Percentiles rank a stretch among this genome's conserved stretches.
Evolutionary conservation across 108 stramenopile genomes (phyloP).

Genomic region (Poteriospumella lacustris): DNA sequence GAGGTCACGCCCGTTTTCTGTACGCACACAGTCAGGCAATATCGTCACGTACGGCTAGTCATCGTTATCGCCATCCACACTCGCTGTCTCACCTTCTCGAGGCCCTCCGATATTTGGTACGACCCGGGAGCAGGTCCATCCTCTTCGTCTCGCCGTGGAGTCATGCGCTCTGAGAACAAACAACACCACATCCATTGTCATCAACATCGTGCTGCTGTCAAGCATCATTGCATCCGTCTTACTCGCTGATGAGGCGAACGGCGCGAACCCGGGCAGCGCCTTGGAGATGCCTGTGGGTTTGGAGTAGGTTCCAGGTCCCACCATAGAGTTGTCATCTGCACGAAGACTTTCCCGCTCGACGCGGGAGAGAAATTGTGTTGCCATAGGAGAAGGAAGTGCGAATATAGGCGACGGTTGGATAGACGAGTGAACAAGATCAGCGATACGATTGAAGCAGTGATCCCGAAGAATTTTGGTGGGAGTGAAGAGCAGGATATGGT

Average conservation of each 20-base stretch:
- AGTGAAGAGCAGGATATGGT: too few species aligned
- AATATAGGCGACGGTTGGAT: too few species aligned
- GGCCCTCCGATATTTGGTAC: neutral
- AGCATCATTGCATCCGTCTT: neutral
- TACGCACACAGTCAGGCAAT: too few species aligned
- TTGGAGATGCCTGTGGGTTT: neutral
- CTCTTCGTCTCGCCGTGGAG: neutral
- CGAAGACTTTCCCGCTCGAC: too few species aligned
- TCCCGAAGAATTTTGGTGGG: too few species aligned
- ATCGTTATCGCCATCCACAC: too few species aligned
- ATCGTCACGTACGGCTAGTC: too few species aligned
- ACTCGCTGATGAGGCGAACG: slow-evolving; percentile 1
- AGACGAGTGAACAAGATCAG: too few species aligned
- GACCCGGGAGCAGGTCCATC: neutral
- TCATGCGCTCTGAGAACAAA: neutral
- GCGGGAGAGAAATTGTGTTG: neutral
- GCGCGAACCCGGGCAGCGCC: neutral
- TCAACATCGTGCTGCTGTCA: neutral
- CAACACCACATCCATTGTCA: neutral
- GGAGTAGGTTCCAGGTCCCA: neutral
- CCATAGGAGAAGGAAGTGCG: neutral
- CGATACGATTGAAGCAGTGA: too few species aligned
- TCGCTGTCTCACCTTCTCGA: too few species aligned
- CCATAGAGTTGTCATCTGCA: too few species aligned
- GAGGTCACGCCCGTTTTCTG: neutral